phyloP scores from a whole-genome alignment of 345 rosid genomes.

The Camelina neglecta region DNA sequence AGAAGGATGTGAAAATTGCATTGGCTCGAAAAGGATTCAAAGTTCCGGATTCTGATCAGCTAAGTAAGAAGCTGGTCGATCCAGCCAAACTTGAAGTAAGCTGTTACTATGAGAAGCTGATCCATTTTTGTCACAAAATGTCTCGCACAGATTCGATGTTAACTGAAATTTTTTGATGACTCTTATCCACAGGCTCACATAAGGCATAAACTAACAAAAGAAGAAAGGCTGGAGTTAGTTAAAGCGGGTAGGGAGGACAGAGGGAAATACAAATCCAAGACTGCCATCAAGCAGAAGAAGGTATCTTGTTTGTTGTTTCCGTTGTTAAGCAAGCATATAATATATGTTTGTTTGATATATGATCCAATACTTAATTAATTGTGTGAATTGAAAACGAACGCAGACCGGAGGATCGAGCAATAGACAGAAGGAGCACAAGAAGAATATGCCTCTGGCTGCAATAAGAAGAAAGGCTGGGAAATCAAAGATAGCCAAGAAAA shows the following conservation, averaged over 20 bases:
- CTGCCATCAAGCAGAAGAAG: slow-evolving; percentile 79
- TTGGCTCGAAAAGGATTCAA: slow-evolving; percentile 80
- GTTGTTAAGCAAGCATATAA: too few species aligned
- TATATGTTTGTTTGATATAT: slow-evolving; percentile 16
- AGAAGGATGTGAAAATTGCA: slow-evolving; percentile 67
- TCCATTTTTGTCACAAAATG: slow-evolving; percentile 18
- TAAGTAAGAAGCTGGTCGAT: slow-evolving; percentile 70
- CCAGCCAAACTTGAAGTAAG: slow-evolving; percentile 81
- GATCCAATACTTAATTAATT: neutral
- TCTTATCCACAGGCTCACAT: slow-evolving; percentile 64
- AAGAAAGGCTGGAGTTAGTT: slow-evolving; percentile 67
- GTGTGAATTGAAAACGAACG: slow-evolving; percentile 23
- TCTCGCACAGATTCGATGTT: neutral
- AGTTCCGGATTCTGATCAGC: slow-evolving; percentile 66
- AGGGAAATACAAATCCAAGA: slow-evolving; percentile 64
- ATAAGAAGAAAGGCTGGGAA: slow-evolving; percentile 59
- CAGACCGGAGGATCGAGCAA: slow-evolving; percentile 81
- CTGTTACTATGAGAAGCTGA: slow-evolving; percentile 15
- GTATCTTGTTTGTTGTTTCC: slow-evolving; percentile 48
- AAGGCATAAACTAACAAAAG: slow-evolving; percentile 65
- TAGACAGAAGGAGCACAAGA: slow-evolving; percentile 76
- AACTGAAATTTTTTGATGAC: neutral
- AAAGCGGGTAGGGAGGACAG: slow-evolving; percentile 83
- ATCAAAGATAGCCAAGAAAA: slow-evolving; percentile 56
- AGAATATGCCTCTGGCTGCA: slow-evolving; percentile 77